These are phyloP conservation scores for Metarhizium album DNA, from an alignment of 2,329 filamentous ascomycete species.

Conservation along the genomic window DNA sequence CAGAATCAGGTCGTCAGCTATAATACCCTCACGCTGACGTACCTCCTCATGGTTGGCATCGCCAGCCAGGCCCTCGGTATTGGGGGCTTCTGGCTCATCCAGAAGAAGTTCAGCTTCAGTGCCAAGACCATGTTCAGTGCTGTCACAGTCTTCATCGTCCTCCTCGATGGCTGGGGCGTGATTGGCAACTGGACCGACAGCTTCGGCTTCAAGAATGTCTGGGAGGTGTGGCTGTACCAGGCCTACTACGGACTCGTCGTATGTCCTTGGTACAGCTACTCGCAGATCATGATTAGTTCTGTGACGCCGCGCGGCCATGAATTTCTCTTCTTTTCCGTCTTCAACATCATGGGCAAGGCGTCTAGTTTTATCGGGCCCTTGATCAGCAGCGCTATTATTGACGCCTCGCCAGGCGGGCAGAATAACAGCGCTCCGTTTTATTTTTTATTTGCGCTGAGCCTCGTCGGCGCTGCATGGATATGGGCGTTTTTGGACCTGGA, in stretches of 20 bases:
- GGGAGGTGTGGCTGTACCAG: slow-evolving; percentile 36
- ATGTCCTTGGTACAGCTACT: slow-evolving; percentile 61
- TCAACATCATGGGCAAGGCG: slow-evolving; percentile 59
- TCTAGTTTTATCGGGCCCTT: slow-evolving; percentile 58
- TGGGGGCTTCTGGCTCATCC: slow-evolving; percentile 49
- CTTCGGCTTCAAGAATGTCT: slow-evolving; percentile 34
- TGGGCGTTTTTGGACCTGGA: slow-evolving; percentile 48
- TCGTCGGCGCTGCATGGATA: slow-evolving; percentile 42
- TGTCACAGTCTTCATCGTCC: slow-evolving; percentile 48
- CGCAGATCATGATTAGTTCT: slow-evolving; percentile 60
- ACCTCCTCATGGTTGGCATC: slow-evolving; percentile 56
- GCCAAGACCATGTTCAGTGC: slow-evolving; percentile 61
- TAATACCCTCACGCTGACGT: slow-evolving; percentile 53
- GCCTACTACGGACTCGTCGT: slow-evolving; percentile 55
- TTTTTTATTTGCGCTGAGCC: slow-evolving; percentile 49
- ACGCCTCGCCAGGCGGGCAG: slow-evolving; percentile 40
- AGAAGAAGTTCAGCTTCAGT: slow-evolving; percentile 45
- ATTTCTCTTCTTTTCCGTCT: slow-evolving; percentile 59
- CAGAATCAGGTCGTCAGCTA: slow-evolving; percentile 57
- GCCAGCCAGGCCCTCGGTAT: slow-evolving; percentile 53
- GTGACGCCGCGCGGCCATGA: slow-evolving; percentile 59
- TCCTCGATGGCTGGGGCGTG: slow-evolving; percentile 43
- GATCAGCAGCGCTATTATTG: slow-evolving; percentile 59
- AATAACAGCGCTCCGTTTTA: slow-evolving; percentile 56
- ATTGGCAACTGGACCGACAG: slow-evolving; percentile 33